Evolutionary conservation across 2,329 filamentous ascomycete genomes (phyloP).

Genomic region (Apiospora aurea): DNA sequence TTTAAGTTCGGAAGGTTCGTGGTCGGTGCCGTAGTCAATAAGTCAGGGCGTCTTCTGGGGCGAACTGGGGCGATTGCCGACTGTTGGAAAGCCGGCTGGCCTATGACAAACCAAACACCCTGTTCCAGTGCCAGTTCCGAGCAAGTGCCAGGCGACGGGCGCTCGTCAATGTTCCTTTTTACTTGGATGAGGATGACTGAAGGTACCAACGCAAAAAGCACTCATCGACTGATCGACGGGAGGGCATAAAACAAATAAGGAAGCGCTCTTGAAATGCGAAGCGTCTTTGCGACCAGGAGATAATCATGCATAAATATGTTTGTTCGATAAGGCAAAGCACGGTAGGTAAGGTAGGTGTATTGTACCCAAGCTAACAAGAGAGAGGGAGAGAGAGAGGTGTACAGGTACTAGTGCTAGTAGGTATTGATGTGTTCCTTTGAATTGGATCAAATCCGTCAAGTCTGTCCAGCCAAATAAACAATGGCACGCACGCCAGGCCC

Average conservation of each 20-base stretch:
- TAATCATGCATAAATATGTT: background rate
- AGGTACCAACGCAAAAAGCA: constrained; percentile 14
- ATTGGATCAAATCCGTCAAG: background rate
- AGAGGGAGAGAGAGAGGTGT: background rate
- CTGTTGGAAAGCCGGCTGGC: background rate
- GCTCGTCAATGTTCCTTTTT: background rate
- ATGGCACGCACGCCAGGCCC: too few relatives aligned
- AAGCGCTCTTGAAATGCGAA: background rate
- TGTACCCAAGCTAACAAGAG: background rate
- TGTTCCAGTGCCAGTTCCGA: background rate
- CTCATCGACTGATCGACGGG: background rate
- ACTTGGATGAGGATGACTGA: background rate
- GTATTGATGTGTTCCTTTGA: background rate
- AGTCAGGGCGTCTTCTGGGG: constrained; percentile 18
- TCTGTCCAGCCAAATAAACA: too few relatives aligned
- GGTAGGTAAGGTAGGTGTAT: background rate
- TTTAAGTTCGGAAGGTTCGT: constrained; percentile 20
- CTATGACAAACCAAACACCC: constrained; percentile 12
- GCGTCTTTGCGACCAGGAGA: background rate
- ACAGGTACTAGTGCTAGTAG: too few relatives aligned
- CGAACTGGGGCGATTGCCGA: constrained; percentile 16
- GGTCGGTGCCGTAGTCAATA: constrained; percentile 21
- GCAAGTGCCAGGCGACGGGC: background rate
- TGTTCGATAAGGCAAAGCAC: background rate
- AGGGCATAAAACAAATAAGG: background rate